Evolutionary conservation across 306 rosid genomes (phyloP), one percentile per base, ranked within the genome.

Genomic region (Prunus fruticosa): DNA sequence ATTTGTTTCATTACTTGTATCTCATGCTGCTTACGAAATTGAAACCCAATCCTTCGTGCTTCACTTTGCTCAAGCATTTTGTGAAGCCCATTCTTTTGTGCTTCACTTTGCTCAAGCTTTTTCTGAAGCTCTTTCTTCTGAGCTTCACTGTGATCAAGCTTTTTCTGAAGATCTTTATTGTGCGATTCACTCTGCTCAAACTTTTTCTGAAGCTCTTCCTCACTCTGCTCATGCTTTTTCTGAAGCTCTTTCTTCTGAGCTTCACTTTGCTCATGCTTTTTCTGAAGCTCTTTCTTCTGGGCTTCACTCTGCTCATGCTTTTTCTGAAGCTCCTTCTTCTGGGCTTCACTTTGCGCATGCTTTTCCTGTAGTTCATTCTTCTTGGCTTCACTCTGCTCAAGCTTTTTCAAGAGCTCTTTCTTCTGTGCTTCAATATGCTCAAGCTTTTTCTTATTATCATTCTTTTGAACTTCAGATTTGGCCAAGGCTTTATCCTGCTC

Each of bases 401-500:
- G 34, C 3, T 11, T 38, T 11, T 34, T 27, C 22, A 11, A 1
- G 1, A 54, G 38, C 25, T 13, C 34, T 38, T 22, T 32, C 13
- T n/a, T 22, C 11, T 28, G 45, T 28, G 20, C 12, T 3, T 11
- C 19, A 4, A 12, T 28, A 10, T 13, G 25, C 46, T 70, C 62
- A 1, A 52, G 47, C 25, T 50, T 28, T 70, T 28, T 51, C 47
- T 70, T 30, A 22, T 11, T 23, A 9, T 13, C 74, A 51, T 25
- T 27, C 6, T 15, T 19, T 51, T 70, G 43, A 30, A 9, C 8
- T 20, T 52, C 30, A 19, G 16, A 70, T 12, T 19, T 52, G 71
- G 83, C 82, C 88, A 53, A 28, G 58, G 73, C 78, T 71, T 61
- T 66, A n/a, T 88, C 85, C 69, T 88, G 88, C 51, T 80, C 87